A percentile compares a stretch with the other conserved stretches of the same genome.
Evolutionary conservation across 225 moss, liverwort and hornwort genomes (phyloP).

Genomic region (Marchantia paleacea): DNA sequence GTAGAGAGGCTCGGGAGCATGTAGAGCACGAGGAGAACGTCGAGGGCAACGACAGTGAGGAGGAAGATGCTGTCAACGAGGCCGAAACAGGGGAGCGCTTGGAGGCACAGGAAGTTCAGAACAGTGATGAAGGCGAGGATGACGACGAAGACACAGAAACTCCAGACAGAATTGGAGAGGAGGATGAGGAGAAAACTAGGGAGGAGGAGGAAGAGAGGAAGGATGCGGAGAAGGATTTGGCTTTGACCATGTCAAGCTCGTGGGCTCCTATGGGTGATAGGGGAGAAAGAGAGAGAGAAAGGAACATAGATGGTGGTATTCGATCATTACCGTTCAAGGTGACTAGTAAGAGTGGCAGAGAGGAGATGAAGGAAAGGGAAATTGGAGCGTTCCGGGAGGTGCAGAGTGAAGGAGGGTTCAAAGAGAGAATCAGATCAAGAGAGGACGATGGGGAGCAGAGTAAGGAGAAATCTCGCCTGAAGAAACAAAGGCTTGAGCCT

Average conservation of each 20-base stretch:
- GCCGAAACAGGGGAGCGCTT: slow-evolving; percentile 16
- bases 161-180: slow-evolving; percentile 38
- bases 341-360: slow-evolving; percentile 38
- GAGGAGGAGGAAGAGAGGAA: slow-evolving; percentile 51
- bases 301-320: slow-evolving; percentile 30
- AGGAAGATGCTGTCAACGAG: slow-evolving; percentile 28
- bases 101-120: slow-evolving; percentile 25
- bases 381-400: slow-evolving; percentile 36
- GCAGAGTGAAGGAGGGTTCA: slow-evolving; percentile 48
- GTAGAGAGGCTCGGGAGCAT: slow-evolving; percentile 19
- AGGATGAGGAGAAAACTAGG: slow-evolving; percentile 35
- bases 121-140: slow-evolving; percentile 36
- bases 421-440: slow-evolving; percentile 52
- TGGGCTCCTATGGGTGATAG: slow-evolving; percentile 41
- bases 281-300: slow-evolving; percentile 31
- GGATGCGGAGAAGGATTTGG: slow-evolving; percentile 47
- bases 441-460: slow-evolving; percentile 54
- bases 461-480: slow-evolving; percentile 66
- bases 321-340: slow-evolving; percentile 44
- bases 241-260: slow-evolving; percentile 44
- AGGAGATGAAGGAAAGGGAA: slow-evolving; percentile 42
- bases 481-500: slow-evolving; percentile 86
- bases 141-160: slow-evolving; percentile 40
- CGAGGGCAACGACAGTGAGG: slow-evolving; percentile 9
- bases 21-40: slow-evolving; percentile 10